These are phyloP conservation scores for Neoboletus subvelutipes DNA, from an alignment of 768 basidiomycete genomes.

Conservation along the genomic window DNA sequence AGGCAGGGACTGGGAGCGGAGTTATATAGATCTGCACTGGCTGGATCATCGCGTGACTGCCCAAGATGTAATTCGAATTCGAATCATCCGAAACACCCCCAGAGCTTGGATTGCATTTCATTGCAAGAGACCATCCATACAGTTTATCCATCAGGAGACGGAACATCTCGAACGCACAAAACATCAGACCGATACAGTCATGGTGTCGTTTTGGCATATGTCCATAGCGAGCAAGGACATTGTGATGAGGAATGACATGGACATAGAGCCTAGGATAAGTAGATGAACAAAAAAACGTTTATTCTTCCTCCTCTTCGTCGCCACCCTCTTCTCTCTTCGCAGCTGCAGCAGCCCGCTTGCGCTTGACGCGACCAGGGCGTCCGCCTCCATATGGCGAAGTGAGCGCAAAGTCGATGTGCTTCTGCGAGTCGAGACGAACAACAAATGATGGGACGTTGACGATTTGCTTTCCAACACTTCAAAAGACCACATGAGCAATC, in stretches of 20 bases:
- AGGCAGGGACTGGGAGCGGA: conserved; percentile 7
- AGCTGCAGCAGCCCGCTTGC: conserved; percentile 93
- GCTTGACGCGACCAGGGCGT: conserved; percentile 94
- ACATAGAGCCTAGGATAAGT: conserved; percentile 30
- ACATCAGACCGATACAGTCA: conserved; percentile 14
- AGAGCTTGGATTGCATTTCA: neutral
- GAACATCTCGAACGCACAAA: neutral
- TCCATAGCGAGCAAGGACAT: conserved; percentile 34
- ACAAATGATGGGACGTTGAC: conserved; percentile 99
- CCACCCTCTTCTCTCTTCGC: conserved; percentile 89
- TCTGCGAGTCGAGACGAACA: conserved; percentile 98
- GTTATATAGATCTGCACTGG: conserved; percentile 1
- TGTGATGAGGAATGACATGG: conserved; percentile 23
- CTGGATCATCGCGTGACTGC: conserved; percentile 4
- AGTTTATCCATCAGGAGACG: neutral
- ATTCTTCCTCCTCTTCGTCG: conserved; percentile 90
- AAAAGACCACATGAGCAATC: conserved; percentile 3
- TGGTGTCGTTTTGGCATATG: conserved; percentile 31
- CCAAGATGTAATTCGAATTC: neutral
- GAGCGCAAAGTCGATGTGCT: conserved; percentile 99
- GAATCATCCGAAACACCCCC: neutral
- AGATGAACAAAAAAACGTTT: conserved; percentile 32
- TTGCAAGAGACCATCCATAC: neutral
- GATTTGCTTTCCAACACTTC: conserved; percentile 95
- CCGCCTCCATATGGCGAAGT: conserved; percentile 97